Percentiles rank a stretch among this genome's conserved stretches.
Evolutionary conservation across 306 rosid species (phyloP).

Genomic region (Erythrophleum fordii): DNA sequence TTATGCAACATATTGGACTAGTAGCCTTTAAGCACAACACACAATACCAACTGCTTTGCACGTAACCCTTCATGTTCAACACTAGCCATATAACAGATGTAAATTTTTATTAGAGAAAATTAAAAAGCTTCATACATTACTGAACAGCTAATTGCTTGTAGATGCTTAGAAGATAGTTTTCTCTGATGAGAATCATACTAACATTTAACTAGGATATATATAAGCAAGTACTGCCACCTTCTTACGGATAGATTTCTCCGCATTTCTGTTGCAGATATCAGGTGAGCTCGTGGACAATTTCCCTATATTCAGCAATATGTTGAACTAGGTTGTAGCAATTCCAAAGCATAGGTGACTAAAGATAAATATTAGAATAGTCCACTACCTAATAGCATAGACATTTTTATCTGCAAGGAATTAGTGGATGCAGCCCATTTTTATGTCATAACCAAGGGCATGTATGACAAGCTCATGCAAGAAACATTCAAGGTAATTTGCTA

Average conservation of each 20-base stretch:
- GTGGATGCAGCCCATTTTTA: not conserved
- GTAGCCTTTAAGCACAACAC: conserved; percentile 29
- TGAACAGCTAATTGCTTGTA: too few relatives aligned
- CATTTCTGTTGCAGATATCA: not conserved
- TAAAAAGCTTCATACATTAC: too few relatives aligned
- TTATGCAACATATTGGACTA: conserved; percentile 21
- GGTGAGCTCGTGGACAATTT: not conserved
- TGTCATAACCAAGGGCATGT: not conserved
- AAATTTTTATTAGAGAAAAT: too few relatives aligned
- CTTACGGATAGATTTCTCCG: not conserved
- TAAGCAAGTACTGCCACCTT: not conserved
- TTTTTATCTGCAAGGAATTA: not conserved
- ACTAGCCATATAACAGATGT: not conserved
- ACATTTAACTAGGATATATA: not conserved
- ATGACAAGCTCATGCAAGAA: not conserved
- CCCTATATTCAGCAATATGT: not conserved
- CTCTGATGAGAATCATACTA: not conserved
- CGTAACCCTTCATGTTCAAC: not conserved
- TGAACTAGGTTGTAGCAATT: not conserved
- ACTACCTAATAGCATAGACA: not conserved
- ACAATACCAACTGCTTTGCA: conserved; percentile 11
- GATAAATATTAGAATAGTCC: conserved; percentile 11
- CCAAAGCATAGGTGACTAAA: not conserved
- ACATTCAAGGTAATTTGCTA: not conserved
- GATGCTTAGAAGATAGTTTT: too few relatives aligned